These are phyloP conservation scores for Boehmeria nivea DNA, from an alignment of 306 rosid genomes.

Conservation along the genomic window DNA sequence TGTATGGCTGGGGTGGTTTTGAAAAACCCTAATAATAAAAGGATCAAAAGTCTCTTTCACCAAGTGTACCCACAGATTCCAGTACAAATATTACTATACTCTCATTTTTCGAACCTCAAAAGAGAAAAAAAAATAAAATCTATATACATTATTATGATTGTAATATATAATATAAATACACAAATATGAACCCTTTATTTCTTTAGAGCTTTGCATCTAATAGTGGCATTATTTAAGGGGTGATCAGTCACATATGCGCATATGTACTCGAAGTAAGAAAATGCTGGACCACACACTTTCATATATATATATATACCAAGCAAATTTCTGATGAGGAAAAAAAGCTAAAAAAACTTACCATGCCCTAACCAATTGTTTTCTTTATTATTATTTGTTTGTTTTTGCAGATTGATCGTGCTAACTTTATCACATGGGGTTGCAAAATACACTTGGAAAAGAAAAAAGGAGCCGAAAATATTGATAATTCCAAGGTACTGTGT, in stretches of 20 bases:
- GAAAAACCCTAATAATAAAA: background rate
- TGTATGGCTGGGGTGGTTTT: constrained; percentile 19
- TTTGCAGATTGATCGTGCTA: constrained; percentile 1
- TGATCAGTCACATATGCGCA: too few relatives aligned
- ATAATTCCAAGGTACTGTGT: background rate
- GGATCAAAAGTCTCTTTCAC: constrained; percentile 4
- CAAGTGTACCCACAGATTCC: background rate
- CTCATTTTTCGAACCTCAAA: background rate
- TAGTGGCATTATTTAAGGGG: too few relatives aligned
- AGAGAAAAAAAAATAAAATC: too few relatives aligned
- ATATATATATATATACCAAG: constrained; percentile 1
- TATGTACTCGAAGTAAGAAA: too few relatives aligned
- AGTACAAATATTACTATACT: too few relatives aligned
- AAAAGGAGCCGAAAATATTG: background rate
- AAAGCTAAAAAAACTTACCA: background rate
- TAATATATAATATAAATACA: too few relatives aligned
- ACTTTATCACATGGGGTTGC: background rate
- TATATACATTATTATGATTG: too few relatives aligned
- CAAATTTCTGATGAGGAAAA: background rate
- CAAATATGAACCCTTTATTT: too few relatives aligned
- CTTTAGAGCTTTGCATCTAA: too few relatives aligned
- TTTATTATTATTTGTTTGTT: background rate
- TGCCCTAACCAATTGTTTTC: background rate
- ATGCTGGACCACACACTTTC: too few relatives aligned
- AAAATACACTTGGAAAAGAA: background rate